Base-by-base conservation (phyloP, 192 early-diverging fungal genomes). In the Gigaspora rosea region DNA sequence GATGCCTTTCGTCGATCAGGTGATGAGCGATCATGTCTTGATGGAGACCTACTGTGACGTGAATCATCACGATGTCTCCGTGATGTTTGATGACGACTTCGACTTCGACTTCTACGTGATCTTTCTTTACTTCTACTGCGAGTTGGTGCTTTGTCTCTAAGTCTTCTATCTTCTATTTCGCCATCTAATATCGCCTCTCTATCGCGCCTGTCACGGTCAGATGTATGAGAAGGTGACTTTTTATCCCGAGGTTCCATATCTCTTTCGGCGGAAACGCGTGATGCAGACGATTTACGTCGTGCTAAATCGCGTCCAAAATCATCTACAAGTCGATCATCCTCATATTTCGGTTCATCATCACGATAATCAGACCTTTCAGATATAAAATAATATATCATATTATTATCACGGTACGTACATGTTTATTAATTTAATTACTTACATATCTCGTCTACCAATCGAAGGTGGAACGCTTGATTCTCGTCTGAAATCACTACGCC, bases 41-140 rank as follows among this genome's bases (percentile, higher is more conserved):
- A 35, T 3, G 71, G 71, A n/a, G 71, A 73, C 41, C 56, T 46
- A 12, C 68, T 70, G 27, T 27, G 68, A 32, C 36, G 27, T 1
- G 49, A 70, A 27, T 32, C 35, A 41, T 51, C 51, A 22, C 50
- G 70, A 72, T 35, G 35, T 33, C 35, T 20, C 32, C 71, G 51
- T 12, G 71, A 71, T 48, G 18, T 7, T n/a, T 49, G 46, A 52
- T 73, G 51, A 20, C 11, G 51, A 16, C 63, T 65, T 20, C 46
- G n/a, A 32, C 46, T 70, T 33, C 48, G 46, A 50, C 68, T 70
- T 20, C 68, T 49, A 51, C 46, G 27, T 16, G 46, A 16, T 15
- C 48, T 49, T 18, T 75, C 73, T 63, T 50, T 62, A 49, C 73
- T 75, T 50, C 72, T 73, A 73, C 72, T 57, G 32, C 72, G 22